Evolutionary conservation across 2,329 filamentous ascomycete species (phyloP).

Genomic region (Pyrenochaeta sp.): DNA sequence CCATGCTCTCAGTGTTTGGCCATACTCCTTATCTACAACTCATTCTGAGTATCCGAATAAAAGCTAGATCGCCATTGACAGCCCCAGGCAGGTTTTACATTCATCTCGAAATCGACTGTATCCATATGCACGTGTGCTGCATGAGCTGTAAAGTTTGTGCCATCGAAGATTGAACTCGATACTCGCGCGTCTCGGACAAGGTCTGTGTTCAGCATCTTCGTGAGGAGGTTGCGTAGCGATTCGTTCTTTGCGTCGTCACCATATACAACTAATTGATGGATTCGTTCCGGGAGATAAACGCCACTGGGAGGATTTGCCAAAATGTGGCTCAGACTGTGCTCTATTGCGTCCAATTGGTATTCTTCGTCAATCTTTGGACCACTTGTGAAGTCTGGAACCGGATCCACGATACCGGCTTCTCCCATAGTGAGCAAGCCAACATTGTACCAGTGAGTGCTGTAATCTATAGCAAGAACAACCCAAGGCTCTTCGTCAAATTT

Average conservation of each 20-base stretch:
- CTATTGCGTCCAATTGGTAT: conserved; percentile 8
- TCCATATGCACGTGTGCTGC: conserved; percentile 5
- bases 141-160: conserved; percentile 4
- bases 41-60: too few relatives aligned
- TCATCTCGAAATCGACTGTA: conserved; percentile 4
- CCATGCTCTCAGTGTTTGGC: too few relatives aligned
- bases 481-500: conserved; percentile 10
- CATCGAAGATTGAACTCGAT: conserved; percentile 11
- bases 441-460: conserved; percentile 9
- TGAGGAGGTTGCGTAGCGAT: conserved; percentile 5
- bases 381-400: conserved; percentile 2
- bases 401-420: conserved; percentile 12
- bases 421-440: conserved; percentile 10
- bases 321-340: conserved; percentile 2
- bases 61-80: conserved; percentile 13
- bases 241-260: conserved; percentile 14
- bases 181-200: conserved; percentile 10
- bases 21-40: too few relatives aligned
- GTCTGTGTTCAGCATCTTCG: neutral
- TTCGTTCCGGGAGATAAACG: conserved; percentile 1
- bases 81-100: neutral
- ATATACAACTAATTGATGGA: conserved; percentile 15
- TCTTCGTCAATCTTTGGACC: conserved; percentile 4
- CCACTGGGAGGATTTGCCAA: conserved; percentile 8
- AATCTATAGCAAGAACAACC: conserved; percentile 10